Percentiles rank a stretch among this genome's conserved stretches.
Evolutionary conservation across 495 filamentous ascomycete genomes (phyloP).

Genomic region (Bacidia gigantensis): DNA sequence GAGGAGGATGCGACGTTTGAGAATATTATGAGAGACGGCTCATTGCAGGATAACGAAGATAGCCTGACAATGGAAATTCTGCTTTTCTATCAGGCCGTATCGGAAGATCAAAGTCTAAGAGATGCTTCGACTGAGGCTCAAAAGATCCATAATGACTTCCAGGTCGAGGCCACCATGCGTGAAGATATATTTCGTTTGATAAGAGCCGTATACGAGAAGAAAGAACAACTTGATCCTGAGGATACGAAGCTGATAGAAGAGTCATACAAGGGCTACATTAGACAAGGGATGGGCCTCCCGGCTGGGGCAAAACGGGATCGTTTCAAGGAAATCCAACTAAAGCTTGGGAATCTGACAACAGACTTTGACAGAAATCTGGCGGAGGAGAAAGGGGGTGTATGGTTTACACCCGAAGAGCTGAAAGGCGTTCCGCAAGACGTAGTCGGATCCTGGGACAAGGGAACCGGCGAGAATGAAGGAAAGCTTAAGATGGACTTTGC

Average conservation of each 20-base stretch:
- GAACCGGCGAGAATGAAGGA: conserved; percentile 52
- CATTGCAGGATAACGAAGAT: conserved; percentile 51
- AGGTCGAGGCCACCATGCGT: conserved; percentile 52
- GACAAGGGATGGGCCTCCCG: conserved; percentile 48
- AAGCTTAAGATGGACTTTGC: conserved; percentile 56
- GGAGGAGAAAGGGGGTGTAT: conserved; percentile 53
- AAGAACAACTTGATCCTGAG: conserved; percentile 48
- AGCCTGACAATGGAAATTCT: conserved; percentile 47
- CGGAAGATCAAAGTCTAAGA: conserved; percentile 51
- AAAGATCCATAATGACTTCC: conserved; percentile 52
- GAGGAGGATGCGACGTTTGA: conserved; percentile 52
- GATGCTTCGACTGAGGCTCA: conserved; percentile 57
- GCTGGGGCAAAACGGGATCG: conserved; percentile 46
- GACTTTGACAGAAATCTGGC: conserved; percentile 57
- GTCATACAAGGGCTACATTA: conserved; percentile 51
- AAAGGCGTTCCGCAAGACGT: conserved; percentile 53
- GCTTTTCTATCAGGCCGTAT: conserved; percentile 71
- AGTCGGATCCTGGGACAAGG: conserved; percentile 50
- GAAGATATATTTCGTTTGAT: conserved; percentile 54
- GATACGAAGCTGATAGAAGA: conserved; percentile 52
- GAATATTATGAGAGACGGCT: conserved; percentile 48
- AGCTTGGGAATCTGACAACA: conserved; percentile 49
- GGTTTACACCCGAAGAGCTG: conserved; percentile 48
- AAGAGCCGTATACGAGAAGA: conserved; percentile 44
- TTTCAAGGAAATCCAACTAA: conserved; percentile 63